Percentiles rank a stretch among this genome's conserved stretches.
Conservation (phyloP, 768 basidiomycete genomes). For the Auricularia sp. region DNA sequence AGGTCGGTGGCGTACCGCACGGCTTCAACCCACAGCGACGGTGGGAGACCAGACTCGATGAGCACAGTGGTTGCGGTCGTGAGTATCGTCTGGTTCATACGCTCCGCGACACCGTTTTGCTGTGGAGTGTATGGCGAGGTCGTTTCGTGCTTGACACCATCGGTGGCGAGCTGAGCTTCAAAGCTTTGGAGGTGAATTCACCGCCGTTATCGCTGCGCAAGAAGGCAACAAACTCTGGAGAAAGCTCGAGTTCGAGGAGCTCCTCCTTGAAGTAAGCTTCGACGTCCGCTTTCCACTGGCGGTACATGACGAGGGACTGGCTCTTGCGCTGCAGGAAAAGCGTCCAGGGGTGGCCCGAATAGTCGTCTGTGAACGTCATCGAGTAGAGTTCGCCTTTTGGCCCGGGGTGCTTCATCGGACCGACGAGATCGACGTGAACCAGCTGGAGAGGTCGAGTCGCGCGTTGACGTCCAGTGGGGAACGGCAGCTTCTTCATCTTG, state of each 20-base stretch:
- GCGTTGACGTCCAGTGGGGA: not conserved
- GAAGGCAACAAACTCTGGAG: not conserved
- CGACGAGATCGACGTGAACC: not conserved
- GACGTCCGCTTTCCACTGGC: constrained; percentile 1
- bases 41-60: constrained; percentile 15
- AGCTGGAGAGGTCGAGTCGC: constrained; percentile 1
- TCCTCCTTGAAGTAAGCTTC: not conserved
- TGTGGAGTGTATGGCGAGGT: constrained; percentile 21
- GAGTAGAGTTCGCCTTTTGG: not conserved
- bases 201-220: constrained; percentile 19
- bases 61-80: constrained; percentile 26
- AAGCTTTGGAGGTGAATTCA: constrained; percentile 19
- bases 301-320: not conserved
- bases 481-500: not conserved
- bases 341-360: not conserved
- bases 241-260: not conserved
- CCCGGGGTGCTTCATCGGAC: not conserved
- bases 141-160: constrained; percentile 18
- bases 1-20: constrained; percentile 15
- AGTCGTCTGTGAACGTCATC: constrained; percentile 1
- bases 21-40: constrained; percentile 19
- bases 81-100: constrained; percentile 17
- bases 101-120: constrained; percentile 25
- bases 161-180: constrained; percentile 9
- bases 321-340: constrained; percentile 1